Conservation (phyloP, 2,329 filamentous ascomycete species). For the Alternaria longipes region DNA sequence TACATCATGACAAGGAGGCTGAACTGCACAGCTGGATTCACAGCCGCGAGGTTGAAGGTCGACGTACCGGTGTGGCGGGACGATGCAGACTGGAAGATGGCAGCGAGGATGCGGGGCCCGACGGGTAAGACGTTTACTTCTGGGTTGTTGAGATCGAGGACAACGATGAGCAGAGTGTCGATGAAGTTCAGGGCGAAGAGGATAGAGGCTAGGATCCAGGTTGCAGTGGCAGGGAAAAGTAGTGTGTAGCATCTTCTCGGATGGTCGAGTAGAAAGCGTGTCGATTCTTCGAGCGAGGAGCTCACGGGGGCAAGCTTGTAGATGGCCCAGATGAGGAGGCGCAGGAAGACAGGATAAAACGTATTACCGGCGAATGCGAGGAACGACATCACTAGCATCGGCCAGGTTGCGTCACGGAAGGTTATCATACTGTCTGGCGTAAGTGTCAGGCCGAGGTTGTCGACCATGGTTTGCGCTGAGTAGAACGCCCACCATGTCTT, state of each 20-base stretch:
- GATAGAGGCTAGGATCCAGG: constrained; percentile 94
- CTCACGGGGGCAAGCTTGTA: constrained; percentile 71
- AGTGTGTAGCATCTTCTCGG: constrained; percentile 95
- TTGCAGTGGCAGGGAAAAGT: constrained; percentile 87
- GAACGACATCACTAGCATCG: constrained; percentile 80
- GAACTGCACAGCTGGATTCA: constrained; percentile 92
- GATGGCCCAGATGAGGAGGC: constrained; percentile 86
- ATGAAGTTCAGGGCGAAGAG: constrained; percentile 81
- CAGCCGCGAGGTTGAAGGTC: constrained; percentile 75
- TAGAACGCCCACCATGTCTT: constrained; percentile 76
- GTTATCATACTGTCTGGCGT: constrained; percentile 94
- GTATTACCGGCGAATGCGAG: constrained; percentile 95
- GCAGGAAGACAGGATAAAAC: constrained; percentile 94
- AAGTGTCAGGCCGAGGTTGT: constrained; percentile 89
- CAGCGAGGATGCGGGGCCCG: constrained; percentile 81
- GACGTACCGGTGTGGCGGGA: constrained; percentile 92
- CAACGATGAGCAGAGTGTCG: constrained; percentile 89
- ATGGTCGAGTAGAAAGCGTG: constrained; percentile 90
- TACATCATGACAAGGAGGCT: constrained; percentile 99
- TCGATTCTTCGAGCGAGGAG: constrained; percentile 84
- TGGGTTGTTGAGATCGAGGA: constrained; percentile 82
- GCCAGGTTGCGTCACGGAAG: constrained; percentile 79
- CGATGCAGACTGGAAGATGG: constrained; percentile 87
- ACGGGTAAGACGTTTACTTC: constrained; percentile 73
- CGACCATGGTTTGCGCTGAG: constrained; percentile 86